Conservation (phyloP, 2,329 filamentous ascomycete species). For the Beauveria brongniartii region DNA sequence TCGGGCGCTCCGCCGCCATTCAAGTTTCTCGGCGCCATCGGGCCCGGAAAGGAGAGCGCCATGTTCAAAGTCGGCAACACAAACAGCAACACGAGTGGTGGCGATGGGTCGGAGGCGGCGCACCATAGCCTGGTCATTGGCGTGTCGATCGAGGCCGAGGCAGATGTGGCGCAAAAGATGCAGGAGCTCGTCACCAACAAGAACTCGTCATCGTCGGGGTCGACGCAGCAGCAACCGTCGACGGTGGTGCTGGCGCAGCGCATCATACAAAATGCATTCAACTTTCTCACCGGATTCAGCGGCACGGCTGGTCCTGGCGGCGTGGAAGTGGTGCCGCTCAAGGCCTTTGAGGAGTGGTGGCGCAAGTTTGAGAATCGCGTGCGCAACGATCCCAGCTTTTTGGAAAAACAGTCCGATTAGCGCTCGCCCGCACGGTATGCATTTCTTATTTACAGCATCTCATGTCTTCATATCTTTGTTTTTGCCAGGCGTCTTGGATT, state of each 20-base stretch:
- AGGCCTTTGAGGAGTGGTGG: slow-evolving; percentile 97
- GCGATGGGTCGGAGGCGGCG: neutral
- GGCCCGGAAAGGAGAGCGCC: slow-evolving; percentile 81
- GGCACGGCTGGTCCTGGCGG: slow-evolving; percentile 52
- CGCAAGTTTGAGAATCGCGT: slow-evolving; percentile 85
- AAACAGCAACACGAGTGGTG: neutral
- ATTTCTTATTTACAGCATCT: neutral
- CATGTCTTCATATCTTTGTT: neutral
- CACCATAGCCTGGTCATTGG: slow-evolving; percentile 58
- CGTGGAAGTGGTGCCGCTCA: slow-evolving; percentile 84
- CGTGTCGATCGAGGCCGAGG: slow-evolving; percentile 70
- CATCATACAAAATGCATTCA: slow-evolving; percentile 96
- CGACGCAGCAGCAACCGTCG: slow-evolving; percentile 35
- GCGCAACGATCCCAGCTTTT: slow-evolving; percentile 76
- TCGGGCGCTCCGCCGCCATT: slow-evolving; percentile 44
- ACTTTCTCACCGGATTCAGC: slow-evolving; percentile 86
- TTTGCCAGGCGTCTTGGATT: neutral
- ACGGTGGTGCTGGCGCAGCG: slow-evolving; percentile 79
- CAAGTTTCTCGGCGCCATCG: slow-evolving; percentile 80
- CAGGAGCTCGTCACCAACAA: slow-evolving; percentile 42
- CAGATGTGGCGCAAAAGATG: slow-evolving; percentile 62
- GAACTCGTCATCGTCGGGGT: slow-evolving; percentile 2
- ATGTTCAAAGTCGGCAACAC: slow-evolving; percentile 70
- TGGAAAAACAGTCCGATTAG: slow-evolving; percentile 53
- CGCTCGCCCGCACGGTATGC: too few relatives aligned